Base-by-base conservation (phyloP, 805 yeast genomes). In the Wickerhamomyces alni region DNA sequence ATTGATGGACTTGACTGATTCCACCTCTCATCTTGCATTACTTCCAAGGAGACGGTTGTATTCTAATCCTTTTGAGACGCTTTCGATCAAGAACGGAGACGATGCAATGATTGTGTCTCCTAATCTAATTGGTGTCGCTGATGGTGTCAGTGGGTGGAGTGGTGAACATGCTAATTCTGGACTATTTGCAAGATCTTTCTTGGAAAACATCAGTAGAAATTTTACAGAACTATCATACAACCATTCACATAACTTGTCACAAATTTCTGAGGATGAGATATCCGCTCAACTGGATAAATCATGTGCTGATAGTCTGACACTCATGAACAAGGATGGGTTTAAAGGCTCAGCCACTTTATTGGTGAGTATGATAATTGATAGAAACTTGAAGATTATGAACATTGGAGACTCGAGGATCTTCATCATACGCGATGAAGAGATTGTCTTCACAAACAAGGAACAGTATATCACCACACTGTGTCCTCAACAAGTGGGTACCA, bases 81-180 rank as follows among this genome's bases (percentile, higher is more conserved):
- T 74, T 4, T 68, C 75, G 8, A 65, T 74, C 34, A 69, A 70
- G 44, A 74, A 73, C 17, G 80, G 80, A 1, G 80, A 74, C 45
- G 80, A 74, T 49, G 77, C 80, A 8, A 71, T 74, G 77, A 57
- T 74, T 31, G 70, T 72, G 2, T 69, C 75, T 4, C 76, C 78
- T 0, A 65, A 74, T 5, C 65, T 74, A 32, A 49, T 74, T 39
- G 80, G 75, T 2, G 66, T 74, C 4, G 79, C 80, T 3, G 80
- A 74, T 50, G 80, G 80, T 2, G 76, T 74, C 8, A 69, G 75
- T 17, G 77, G 77, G 1, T 74, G 79, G 79, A 74, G 69, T 48
- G 64, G 68, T 16, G 64, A 60, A 30, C 68, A 69, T 39, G 61
- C 72, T 11, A 61, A 69, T 22, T 66, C 75, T 17, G 78, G 79